Evolutionary conservation across 2,329 filamentous ascomycete species (phyloP).

Genomic region (Alternaria arbusti): DNA sequence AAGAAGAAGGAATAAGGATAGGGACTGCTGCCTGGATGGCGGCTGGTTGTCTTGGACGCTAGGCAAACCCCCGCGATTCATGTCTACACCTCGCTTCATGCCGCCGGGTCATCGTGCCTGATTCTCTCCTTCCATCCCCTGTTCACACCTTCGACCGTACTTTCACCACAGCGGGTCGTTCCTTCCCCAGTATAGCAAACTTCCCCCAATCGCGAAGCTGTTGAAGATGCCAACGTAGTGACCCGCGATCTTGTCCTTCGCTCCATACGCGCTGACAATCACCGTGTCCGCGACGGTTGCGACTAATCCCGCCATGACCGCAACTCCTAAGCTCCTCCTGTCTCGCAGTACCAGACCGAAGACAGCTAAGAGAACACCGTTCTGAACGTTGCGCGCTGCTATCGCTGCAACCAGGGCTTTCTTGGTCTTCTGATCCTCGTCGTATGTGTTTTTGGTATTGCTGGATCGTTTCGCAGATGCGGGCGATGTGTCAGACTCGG

Average conservation of each 20-base stretch:
- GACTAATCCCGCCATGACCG: conserved; percentile 27
- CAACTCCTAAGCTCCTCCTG: conserved; percentile 29
- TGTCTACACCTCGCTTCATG: neutral
- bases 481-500: neutral
- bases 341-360: conserved; percentile 30
- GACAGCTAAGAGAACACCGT: conserved; percentile 23
- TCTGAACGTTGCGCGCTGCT: conserved; percentile 32
- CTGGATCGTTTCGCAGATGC: conserved; percentile 6
- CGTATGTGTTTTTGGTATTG: neutral
- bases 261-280: conserved; percentile 29
- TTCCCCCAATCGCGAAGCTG: conserved; percentile 29
- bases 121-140: neutral
- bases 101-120: neutral
- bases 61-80: neutral
- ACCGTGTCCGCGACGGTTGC: conserved; percentile 30
- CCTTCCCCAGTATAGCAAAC: conserved; percentile 30
- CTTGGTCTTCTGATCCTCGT: conserved; percentile 25
- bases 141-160: neutral
- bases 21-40: neutral
- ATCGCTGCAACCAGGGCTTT: conserved; percentile 31
- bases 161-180: conserved; percentile 25
- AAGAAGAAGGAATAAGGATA: neutral
- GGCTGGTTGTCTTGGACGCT: neutral
- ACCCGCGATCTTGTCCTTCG: conserved; percentile 26
- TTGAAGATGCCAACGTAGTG: conserved; percentile 34